Base-by-base conservation (phyloP, 129 eudicot species). In the Helichrysum umbraculigerum region DNA sequence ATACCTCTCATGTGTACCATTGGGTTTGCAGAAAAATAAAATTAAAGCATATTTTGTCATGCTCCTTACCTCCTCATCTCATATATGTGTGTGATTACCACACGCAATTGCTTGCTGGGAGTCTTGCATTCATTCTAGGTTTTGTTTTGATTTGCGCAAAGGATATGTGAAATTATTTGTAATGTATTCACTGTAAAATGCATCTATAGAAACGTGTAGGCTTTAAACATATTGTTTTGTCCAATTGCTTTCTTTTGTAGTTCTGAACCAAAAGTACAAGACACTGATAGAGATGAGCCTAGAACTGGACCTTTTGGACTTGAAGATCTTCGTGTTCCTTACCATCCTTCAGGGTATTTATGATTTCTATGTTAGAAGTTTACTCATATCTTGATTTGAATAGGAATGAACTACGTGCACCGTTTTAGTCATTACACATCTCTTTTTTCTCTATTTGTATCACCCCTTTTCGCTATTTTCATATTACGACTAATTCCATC, bases 311-410 rank as follows among this genome's bases (percentile, higher is more conserved):
- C 70, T n/a, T 47, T 72, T 44, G 82, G 81, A 73, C 76, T 81
- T 42, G 58, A 79, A 70, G 84, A 57, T 32, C 77, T 67, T 66
- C 60, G 63, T 76, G 28, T 28, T 63, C 80, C 81, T 68, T 78
- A 81, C 80, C 56, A 79, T 74, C 85, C 87, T 75, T 78, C 84
- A 73, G 77, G 92, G 89, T 83, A 82, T 44, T 32, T 11, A 7
- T 39, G 5, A 7, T 51, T 34, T 66, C 0, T 42, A 6, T 47
- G 15, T 0, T 69, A 32, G 37, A 21, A 17, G 4, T 35, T 22
- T 20, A 15, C 8, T 64, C 5, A 79, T 79, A 32, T 51, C 64
- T 51, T 51, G 72, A 16, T 7, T 25, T 41, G 37, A 30, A 9
- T 70, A 28, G 37, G 4, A 63, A 25, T 30, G 41, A 63, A 63